These are phyloP conservation scores for Nigrospora oryzae DNA, from an alignment of 2,329 filamentous ascomycete genomes.

Conservation along the genomic window DNA sequence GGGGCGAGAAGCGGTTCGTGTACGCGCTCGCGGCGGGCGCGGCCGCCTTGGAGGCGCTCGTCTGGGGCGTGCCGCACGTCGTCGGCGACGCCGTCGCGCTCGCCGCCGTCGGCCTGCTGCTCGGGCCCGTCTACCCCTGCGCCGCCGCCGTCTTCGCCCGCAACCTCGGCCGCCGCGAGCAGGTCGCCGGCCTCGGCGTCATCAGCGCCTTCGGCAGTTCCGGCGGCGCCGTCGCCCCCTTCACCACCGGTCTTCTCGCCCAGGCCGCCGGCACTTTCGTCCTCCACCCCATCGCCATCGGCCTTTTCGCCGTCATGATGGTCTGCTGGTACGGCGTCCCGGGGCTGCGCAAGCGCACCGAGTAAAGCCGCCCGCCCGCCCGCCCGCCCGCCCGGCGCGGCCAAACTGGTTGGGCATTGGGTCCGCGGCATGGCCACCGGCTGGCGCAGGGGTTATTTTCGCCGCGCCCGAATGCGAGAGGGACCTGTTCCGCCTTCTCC, in stretches of 20 bases:
- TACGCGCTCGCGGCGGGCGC: conserved; percentile 53
- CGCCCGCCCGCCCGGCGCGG: no score
- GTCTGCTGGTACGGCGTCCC: conserved; percentile 57
- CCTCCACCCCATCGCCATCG: conserved; percentile 59
- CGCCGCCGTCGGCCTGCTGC: conserved; percentile 61
- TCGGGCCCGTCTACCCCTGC: conserved; percentile 76
- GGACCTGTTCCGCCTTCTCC: no score
- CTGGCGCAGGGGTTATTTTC: no score
- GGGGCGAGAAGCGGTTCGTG: conserved; percentile 67
- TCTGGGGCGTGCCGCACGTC: conserved; percentile 73
- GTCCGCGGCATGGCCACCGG: no score
- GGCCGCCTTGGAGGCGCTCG: conserved; percentile 62
- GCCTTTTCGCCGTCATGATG: conserved; percentile 56
- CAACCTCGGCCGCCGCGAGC: conserved; percentile 48
- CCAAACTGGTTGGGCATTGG: no score
- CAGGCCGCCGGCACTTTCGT: conserved; percentile 56
- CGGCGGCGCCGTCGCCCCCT: conserved; percentile 60
- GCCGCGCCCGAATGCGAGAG: no score
- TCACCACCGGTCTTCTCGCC: conserved; percentile 55
- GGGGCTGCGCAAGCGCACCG: conserved; percentile 46
- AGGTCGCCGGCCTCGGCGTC: conserved; percentile 56
- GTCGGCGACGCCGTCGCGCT: conserved; percentile 60
- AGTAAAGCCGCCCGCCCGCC: conserved; percentile 36
- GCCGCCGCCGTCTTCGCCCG: conserved; percentile 56
- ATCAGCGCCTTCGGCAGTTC: conserved; percentile 63